Evolutionary conservation across 2,329 filamentous ascomycete genomes (phyloP), one percentile per base, ranked within the genome.

Genomic region (Epichloe gansuensis): DNA sequence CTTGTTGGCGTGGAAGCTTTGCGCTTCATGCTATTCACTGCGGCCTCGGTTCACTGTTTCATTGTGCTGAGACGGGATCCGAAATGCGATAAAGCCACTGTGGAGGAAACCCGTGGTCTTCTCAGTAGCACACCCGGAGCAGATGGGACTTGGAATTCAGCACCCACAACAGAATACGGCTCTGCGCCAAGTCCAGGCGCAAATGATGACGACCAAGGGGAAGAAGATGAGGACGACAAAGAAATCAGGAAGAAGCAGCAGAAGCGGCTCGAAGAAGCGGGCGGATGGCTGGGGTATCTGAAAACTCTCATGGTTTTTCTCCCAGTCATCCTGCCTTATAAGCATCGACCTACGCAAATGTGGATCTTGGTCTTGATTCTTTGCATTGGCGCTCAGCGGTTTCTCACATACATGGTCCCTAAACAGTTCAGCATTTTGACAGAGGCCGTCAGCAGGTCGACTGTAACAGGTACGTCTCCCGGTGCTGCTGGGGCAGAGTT

Each of bases 281-380:
- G 59, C 1, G 61, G 61, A 7, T 61, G 58, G 61, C 17, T 59
- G 4, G 59, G 55, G 0, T 63, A 63, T 40, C 50, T 63, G 8
- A 56, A 53, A 45, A 58, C 59, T 1, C 59, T 62, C 15, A 21
- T 49, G 9, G 54, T 62, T 31, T 63, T 63, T 36, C 36, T 61
- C 0, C 63, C 63, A 1, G 54, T 59, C 27, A 51, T 65, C 31
- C 42, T 63, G 15, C 62, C 63, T 1, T 56, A 54, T 39, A 56
- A 59, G 1, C 56, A 64, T 27, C 56, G 56, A 1, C 55, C 53
- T 27, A 56, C 63, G 7, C 63, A 65, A 38, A 34, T 58, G 7
- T 63, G 57, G 49, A 48, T 64, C 11, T 23, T 62, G 11, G 45
- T 63, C 5, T 54, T 58, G 34, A 6, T 58, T 2, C 3, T 58